phyloP scores from a whole-genome alignment of 352 stramenopile species.

The Phytophthora crassamura region DNA sequence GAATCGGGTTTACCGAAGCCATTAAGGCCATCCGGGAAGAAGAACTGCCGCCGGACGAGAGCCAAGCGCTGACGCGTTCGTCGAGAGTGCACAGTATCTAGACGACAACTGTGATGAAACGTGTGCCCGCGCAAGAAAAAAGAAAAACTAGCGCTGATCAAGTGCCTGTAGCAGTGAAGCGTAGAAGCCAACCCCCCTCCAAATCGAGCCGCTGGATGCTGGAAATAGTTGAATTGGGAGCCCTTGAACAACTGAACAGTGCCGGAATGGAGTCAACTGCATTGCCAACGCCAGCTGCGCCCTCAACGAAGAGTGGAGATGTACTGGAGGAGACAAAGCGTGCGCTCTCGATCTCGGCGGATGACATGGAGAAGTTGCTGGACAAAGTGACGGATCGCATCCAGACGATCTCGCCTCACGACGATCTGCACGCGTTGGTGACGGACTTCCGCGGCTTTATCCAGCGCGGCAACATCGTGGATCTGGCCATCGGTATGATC shows the following conservation, averaged over 20 bases:
- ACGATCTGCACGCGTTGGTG: slow-evolving; percentile 18
- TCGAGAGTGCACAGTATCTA: slow-evolving; percentile 35
- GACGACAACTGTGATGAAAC: slow-evolving; percentile 1
- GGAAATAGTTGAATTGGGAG: no score
- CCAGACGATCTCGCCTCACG: slow-evolving; percentile 5
- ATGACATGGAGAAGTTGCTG: slow-evolving; percentile 17
- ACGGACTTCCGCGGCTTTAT: slow-evolving; percentile 67
- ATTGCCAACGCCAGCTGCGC: not conserved
- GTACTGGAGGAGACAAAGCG: not conserved
- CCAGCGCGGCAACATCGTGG: slow-evolving; percentile 67
- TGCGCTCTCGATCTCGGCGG: slow-evolving; percentile 5
- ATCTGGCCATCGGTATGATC: slow-evolving; percentile 66
- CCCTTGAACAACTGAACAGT: no score
- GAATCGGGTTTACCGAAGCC: slow-evolving; percentile 69
- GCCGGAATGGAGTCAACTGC: not conserved
- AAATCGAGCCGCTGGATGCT: no score
- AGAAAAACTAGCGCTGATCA: no score
- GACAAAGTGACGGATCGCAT: slow-evolving; percentile 11
- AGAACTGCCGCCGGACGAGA: slow-evolving; percentile 28
- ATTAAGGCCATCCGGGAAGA: slow-evolving; percentile 66
- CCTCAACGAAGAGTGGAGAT: not conserved
- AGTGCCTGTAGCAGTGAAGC: no score
- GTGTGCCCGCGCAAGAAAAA: not conserved
- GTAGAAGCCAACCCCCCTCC: no score
- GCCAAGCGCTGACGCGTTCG: slow-evolving; percentile 23